Evolutionary conservation across 768 basidiomycete genomes (phyloP), one percentile per base, ranked within the genome.

Genomic region (Suillus occidentalis): DNA sequence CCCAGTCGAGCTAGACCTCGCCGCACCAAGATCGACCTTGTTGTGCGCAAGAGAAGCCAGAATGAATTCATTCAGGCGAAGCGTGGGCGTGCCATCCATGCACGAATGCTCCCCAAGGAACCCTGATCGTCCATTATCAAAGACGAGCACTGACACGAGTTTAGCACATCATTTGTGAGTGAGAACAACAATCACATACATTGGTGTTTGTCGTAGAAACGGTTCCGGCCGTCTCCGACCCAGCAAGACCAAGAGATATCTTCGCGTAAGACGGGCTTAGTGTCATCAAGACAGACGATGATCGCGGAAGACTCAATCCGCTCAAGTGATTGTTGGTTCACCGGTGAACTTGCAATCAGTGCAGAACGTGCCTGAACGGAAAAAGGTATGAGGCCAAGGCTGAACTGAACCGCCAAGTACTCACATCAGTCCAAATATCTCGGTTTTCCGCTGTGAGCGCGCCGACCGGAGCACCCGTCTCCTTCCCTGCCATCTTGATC

Each of bases 201-300:
- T 73, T 99, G 93, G 73, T 99, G 97, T 78, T 99, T 99, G 82
- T 99, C 97, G 73, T 89, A 98, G 83, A 91, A 99, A 65, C 97
- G 82, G 75, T 97, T 97, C 59, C 88, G 82, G 28, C 94, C 96
- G 69, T 97, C 86, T 39, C 95, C 97, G 28, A 89, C 89, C 95
- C 97, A 98, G 58, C 87, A 86, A 22, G 78, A 81, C 89, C 91
- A 91, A 63, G 91, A 91, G 14, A 91, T 82, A 36, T 92, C 88
- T 68, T 97, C 92, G 47, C 94, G 83, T 6, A 91, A 91, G 39
- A 92, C 79, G 0, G 97, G 97, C 45, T 83, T 83, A 13, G 84
- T 84, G 74, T 94, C 93, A 71, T 99, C 97, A 25, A 99, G 81
- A 50, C 89, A 89, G 2, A 99, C 83, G 1, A 99, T 71, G 68